Evolutionary conservation across 164 flowering plant species (phyloP).

Genomic region (Annona cherimola): DNA sequence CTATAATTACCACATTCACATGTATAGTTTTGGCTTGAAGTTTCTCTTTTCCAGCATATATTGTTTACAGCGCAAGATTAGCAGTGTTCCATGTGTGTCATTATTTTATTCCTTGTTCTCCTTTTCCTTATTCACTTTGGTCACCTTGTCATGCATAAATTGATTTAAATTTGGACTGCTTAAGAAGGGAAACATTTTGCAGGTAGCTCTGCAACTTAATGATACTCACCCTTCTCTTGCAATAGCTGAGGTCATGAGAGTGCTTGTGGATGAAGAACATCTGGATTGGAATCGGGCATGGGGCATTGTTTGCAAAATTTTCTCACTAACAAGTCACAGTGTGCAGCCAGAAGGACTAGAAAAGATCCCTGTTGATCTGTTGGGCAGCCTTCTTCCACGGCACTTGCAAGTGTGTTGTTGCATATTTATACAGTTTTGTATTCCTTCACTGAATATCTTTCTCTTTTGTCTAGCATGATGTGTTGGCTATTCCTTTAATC

Average conservation of each 20-base stretch:
- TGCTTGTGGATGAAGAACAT: constrained; percentile 50
- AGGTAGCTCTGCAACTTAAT: constrained; percentile 58
- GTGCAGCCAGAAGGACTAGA: constrained; percentile 48
- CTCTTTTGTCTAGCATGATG: neutral
- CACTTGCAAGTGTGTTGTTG: constrained; percentile 40
- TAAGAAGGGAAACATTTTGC: constrained; percentile 3
- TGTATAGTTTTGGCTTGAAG: neutral
- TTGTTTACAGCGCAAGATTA: neutral
- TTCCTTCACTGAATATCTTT: neutral
- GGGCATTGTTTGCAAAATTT: constrained; percentile 36
- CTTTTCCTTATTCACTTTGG: neutral
- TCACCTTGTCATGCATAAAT: neutral
- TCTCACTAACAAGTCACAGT: constrained; percentile 50
- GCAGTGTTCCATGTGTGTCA: neutral
- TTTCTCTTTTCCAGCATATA: neutral
- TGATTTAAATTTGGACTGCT: neutral
- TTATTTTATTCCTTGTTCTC: neutral
- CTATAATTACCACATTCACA: neutral
- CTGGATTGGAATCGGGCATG: constrained; percentile 50
- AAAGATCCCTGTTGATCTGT: constrained; percentile 47
- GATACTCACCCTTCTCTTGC: constrained; percentile 62
- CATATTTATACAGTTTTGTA: neutral
- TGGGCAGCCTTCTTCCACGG: constrained; percentile 56
- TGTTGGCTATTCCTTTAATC: neutral
- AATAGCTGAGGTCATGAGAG: constrained; percentile 49